Evolutionary conservation across 306 rosid genomes (phyloP).

Genomic region (Purshia tridentata): DNA sequence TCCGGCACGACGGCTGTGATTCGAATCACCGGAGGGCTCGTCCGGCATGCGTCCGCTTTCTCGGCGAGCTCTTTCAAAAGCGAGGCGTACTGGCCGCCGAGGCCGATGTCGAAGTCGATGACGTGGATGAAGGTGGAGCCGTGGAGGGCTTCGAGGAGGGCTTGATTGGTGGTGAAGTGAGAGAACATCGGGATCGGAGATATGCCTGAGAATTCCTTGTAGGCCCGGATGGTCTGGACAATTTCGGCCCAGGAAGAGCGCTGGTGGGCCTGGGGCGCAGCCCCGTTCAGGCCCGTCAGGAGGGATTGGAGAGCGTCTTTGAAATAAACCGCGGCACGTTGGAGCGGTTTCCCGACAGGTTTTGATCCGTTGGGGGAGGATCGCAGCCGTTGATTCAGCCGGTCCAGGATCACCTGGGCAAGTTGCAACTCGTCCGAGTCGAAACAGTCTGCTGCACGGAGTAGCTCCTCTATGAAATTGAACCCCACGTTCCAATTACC

Average conservation of each 20-base stretch:
- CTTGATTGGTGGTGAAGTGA: slow-evolving; percentile 82
- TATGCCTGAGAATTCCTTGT: slow-evolving; percentile 65
- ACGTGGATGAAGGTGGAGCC: slow-evolving; percentile 59
- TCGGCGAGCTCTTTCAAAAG: slow-evolving; percentile 76
- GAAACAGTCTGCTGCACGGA: slow-evolving; percentile 74
- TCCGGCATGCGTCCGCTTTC: slow-evolving; percentile 40
- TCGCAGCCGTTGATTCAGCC: slow-evolving; percentile 66
- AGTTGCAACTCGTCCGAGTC: slow-evolving; percentile 58
- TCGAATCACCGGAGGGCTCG: slow-evolving; percentile 44
- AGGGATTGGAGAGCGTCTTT: slow-evolving; percentile 75
- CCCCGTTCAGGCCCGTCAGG: slow-evolving; percentile 62
- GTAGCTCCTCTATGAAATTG: slow-evolving; percentile 67
- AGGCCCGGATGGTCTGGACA: slow-evolving; percentile 61
- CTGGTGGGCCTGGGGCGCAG: slow-evolving; percentile 38
- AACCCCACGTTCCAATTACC: slow-evolving; percentile 38
- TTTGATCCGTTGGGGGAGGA: slow-evolving; percentile 25
- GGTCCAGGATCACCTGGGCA: slow-evolving; percentile 67
- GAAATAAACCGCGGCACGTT: slow-evolving; percentile 67
- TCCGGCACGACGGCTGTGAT: slow-evolving; percentile 73
- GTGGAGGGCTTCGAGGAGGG: slow-evolving; percentile 69
- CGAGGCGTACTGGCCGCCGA: slow-evolving; percentile 85
- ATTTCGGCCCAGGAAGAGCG: slow-evolving; percentile 63
- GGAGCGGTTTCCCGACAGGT: slow-evolving; percentile 52
- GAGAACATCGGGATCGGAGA: slow-evolving; percentile 85
- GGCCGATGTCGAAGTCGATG: slow-evolving; percentile 78